Conservation (phyloP, 2,329 filamentous ascomycete species). For the Aspergillus calidoustus region DNA sequence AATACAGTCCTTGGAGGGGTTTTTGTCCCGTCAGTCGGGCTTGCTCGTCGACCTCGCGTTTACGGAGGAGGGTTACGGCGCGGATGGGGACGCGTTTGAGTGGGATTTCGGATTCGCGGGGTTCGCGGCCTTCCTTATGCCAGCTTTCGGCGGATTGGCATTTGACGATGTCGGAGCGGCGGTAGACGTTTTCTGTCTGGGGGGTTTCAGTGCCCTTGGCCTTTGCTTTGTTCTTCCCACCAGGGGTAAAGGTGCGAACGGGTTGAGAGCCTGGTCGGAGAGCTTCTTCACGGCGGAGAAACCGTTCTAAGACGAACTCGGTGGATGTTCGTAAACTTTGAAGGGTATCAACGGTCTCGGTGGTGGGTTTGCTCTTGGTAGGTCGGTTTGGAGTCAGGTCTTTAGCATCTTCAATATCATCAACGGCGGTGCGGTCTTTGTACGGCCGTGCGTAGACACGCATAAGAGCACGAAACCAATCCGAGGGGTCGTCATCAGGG, state of each 20-base stretch:
- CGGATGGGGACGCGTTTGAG: slow-evolving; percentile 88
- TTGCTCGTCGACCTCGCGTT: slow-evolving; percentile 85
- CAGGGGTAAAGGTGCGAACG: slow-evolving; percentile 74
- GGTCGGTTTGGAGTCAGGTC: slow-evolving; percentile 75
- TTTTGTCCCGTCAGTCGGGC: slow-evolving; percentile 80
- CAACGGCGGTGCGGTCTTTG: slow-evolving; percentile 66
- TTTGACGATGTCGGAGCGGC: slow-evolving; percentile 75
- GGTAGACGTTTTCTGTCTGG: slow-evolving; percentile 74
- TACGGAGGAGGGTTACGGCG: slow-evolving; percentile 84
- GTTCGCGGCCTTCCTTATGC: slow-evolving; percentile 91
- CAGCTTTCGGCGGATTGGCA: slow-evolving; percentile 95
- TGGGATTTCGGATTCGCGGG: slow-evolving; percentile 71
- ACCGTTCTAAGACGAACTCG: slow-evolving; percentile 82
- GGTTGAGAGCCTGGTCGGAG: slow-evolving; percentile 70
- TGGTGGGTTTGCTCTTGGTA: slow-evolving; percentile 68
- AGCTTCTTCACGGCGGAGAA: slow-evolving; percentile 90
- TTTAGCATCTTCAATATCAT: slow-evolving; percentile 77
- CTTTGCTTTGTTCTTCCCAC: slow-evolving; percentile 67
- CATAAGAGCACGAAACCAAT: slow-evolving; percentile 88
- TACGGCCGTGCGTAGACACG: slow-evolving; percentile 67
- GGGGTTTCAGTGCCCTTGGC: slow-evolving; percentile 48
- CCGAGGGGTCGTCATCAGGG: slow-evolving; percentile 50
- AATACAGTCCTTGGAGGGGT: slow-evolving; percentile 83
- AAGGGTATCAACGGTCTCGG: slow-evolving; percentile 74
- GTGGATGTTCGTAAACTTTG: slow-evolving; percentile 86